A percentile compares a stretch with the other conserved stretches of the same genome.
These are phyloP conservation scores for Verticillium zaregamsianum DNA, from an alignment of 2,329 filamentous ascomycete genomes.

Conservation along the genomic window DNA sequence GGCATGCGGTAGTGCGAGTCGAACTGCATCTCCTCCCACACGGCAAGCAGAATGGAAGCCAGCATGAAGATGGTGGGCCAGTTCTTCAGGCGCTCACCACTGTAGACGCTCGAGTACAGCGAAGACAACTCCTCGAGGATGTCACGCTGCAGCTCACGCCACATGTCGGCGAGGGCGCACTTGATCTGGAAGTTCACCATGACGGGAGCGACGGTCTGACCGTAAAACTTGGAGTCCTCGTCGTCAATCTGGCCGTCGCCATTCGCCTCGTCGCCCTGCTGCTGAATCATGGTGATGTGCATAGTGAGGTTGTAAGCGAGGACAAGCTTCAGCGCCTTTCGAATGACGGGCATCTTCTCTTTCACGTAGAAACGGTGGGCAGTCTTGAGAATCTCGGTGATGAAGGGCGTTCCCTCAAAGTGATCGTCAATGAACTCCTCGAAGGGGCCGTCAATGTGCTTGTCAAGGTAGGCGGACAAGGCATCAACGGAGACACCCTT, in stretches of 20 bases:
- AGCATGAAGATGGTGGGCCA: conserved; percentile 99
- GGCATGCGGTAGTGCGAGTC: conserved; percentile 94
- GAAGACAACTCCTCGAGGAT: conserved; percentile 89
- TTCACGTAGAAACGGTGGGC: conserved; percentile 90
- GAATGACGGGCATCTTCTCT: conserved; percentile 83
- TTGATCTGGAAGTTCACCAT: conserved; percentile 99
- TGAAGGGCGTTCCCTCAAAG: conserved; percentile 91
- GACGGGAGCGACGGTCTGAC: conserved; percentile 87
- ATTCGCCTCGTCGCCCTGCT: conserved; percentile 69
- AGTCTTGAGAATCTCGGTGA: conserved; percentile 95
- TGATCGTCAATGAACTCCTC: conserved; percentile 94
- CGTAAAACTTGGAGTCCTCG: conserved; percentile 79
- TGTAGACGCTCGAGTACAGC: conserved; percentile 97
- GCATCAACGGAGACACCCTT: conserved; percentile 79
- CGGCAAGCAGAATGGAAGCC: conserved; percentile 83
- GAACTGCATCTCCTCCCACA: conserved; percentile 99
- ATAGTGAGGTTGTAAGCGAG: conserved; percentile 93
- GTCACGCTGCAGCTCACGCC: conserved; percentile 95
- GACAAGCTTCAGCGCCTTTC: conserved; percentile 91
- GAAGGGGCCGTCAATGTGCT: conserved; percentile 88
- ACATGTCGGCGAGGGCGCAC: conserved; percentile 94
- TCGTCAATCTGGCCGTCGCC: conserved; percentile 83
- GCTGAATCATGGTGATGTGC: conserved; percentile 89
- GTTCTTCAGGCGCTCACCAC: conserved; percentile 94
- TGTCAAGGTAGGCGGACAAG: conserved; percentile 88